Conservation (phyloP, 176 grass and related monocot species). For the Bonia amplexicaulis region DNA sequence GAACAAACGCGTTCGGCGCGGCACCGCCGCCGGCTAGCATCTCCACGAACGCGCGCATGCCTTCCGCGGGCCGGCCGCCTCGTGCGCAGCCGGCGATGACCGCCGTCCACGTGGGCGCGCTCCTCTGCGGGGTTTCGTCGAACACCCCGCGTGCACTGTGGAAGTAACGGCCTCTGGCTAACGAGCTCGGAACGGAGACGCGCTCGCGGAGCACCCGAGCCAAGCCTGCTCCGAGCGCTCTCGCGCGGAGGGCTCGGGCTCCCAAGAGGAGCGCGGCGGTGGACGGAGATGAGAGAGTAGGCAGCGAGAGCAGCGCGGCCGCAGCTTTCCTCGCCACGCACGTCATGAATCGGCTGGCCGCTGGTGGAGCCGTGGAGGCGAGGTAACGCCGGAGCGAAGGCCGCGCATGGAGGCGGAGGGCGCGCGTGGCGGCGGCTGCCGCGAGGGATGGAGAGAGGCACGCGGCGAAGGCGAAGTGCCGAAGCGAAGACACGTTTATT, state of each 20-base stretch:
- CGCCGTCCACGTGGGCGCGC: constrained; percentile 32
- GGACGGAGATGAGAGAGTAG: not conserved
- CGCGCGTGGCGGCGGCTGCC: no score
- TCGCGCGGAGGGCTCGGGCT: not conserved
- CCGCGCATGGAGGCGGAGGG: not conserved
- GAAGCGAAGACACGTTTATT: no score
- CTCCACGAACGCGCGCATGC: constrained; percentile 26
- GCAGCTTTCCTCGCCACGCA: constrained; percentile 1
- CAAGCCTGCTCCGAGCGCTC: not conserved
- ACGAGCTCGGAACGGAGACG: not conserved
- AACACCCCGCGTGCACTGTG: not conserved
- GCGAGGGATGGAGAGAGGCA: no score
- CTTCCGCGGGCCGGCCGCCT: constrained; percentile 1
- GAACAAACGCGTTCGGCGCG: constrained; percentile 42
- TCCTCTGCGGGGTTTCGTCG: constrained; percentile 22
- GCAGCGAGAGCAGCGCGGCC: not conserved
- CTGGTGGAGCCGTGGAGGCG: not conserved
- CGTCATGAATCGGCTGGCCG: not conserved
- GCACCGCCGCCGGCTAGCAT: constrained; percentile 19
- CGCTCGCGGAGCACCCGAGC: not conserved
- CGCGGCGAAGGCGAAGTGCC: no score
- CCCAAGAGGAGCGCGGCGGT: not conserved
- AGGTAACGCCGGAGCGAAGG: not conserved
- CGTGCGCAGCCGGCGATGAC: constrained; percentile 41
- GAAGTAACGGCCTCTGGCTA: not conserved